Evolutionary conservation across 2,329 filamentous ascomycete species (phyloP), one percentile per base, ranked within the genome.

Genomic region (Mariannaea sp.): DNA sequence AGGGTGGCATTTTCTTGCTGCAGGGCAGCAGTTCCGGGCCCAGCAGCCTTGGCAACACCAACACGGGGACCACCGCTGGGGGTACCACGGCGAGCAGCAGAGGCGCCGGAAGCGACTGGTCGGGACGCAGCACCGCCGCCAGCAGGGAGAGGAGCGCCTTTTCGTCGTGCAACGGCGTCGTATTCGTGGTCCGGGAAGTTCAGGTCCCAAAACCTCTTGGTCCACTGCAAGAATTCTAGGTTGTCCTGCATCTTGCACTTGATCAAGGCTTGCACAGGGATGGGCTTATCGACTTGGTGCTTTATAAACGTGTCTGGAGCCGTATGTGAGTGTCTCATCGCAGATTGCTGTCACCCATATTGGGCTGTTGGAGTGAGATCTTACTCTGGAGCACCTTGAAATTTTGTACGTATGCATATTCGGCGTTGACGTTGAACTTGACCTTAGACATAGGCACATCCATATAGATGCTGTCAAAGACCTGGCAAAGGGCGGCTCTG

Each of bases 221-320:
- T 87, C 89, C 92, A 99, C 77, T 99, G 94, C 56, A 99, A 81
- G 73, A 99, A 99, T 71, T 97, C 94, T 66, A 99, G 89, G 79
- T 99, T 99, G 75, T 99, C 94, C 82, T 99, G 94, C 93, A 99
- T 99, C 81, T 96, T 97, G 82, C 94, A 99, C 76, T 97, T 99
- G 67, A 94, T 85, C 55, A 99, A 86, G 53, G 83, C 80, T 73
- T 96, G 86, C 71, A 97, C 91, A 55, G 91, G 91, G 65, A 99
- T 87, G 22, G 89, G 88, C 72, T 92, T 92, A 67, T 97, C 92
- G 77, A 99, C 83, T 60, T 86, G 80, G 76, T 97, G 92, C 74
- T 89, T 89, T 58, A 86, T 81, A 71, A 97, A 97, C 61, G 83
- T 81, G 73, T 92, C 93, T 92, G 67, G 4, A 9, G 49, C n/a